Base-by-base conservation (phyloP, 2,329 filamentous ascomycete genomes). In the Cytospora paraplurivora region DNA sequence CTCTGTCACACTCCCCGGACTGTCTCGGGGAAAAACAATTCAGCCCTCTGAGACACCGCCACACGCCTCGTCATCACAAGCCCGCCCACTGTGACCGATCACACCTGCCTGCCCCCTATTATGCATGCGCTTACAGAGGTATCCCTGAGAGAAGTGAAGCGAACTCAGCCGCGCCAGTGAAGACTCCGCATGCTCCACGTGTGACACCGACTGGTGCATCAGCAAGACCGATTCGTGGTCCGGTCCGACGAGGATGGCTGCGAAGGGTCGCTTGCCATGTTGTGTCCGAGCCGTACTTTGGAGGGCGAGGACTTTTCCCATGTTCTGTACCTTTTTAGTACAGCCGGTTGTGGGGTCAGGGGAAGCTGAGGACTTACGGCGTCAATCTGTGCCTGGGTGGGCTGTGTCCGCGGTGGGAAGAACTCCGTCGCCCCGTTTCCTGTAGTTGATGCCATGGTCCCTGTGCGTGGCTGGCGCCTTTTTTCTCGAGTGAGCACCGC, bases 121-220 rank as follows among this genome's bases (percentile, higher is more conserved):
- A 12, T 27, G 27, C 27, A 11, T 47, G 6, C n/a, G 13, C 44
- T 47, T 47, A 72, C 78, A 79, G 2, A 84, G 75, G 67, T 79
- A 84, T 15, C 76, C 74, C 65, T 79, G 78, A 3, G 76, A 72
- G 67, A 79, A 83, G 67, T 84, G 81, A 7, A 73, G 70, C 17
- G 81, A 78, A 1, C 81, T 79, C 35, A 83, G 74, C 38, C 80
- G 77, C 1, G 81, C 81, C 6, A 84, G 74, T 50, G 78, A 78
- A 56, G 76, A 77, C 70, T 84, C 82, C 17, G 82, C 81, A 67
- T 84, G 82, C 65, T 82, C 79, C 56, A 84, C 79, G 67, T 83
- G 81, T 47, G 81, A 81, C 35, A 84, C 74, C 32, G 79, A 81
- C 68, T 79, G 78, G 66, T 82, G 82, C 37, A 75, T 76, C 56